Conservation (phyloP, 2,329 filamentous ascomycete genomes). For the Elsinoe fawcettii region DNA sequence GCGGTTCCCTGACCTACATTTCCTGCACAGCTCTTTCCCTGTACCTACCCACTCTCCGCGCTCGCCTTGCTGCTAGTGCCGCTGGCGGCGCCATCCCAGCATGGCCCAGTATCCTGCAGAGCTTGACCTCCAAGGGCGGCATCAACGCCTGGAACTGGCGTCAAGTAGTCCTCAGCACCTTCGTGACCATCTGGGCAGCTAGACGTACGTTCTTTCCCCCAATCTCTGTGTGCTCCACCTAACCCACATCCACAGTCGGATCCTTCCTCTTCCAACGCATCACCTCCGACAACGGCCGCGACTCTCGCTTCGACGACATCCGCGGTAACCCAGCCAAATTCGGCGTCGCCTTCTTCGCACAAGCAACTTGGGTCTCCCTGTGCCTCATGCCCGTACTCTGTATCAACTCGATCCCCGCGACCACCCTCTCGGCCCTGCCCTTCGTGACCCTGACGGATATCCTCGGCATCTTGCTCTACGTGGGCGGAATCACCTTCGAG, state of each 20-base stretch:
- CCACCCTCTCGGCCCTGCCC: slow-evolving; percentile 44
- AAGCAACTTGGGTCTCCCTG: slow-evolving; percentile 62
- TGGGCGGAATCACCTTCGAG: slow-evolving; percentile 54
- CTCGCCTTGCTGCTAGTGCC: slow-evolving; percentile 41
- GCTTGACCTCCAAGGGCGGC: slow-evolving; percentile 37
- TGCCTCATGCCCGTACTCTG: slow-evolving; percentile 58
- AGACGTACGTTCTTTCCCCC: slow-evolving; percentile 39
- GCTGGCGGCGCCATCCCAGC: slow-evolving; percentile 35
- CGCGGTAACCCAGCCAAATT: slow-evolving; percentile 47
- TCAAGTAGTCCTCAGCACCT: slow-evolving; percentile 47
- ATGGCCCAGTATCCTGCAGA: slow-evolving; percentile 42
- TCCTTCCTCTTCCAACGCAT: slow-evolving; percentile 57
- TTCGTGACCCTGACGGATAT: slow-evolving; percentile 46
- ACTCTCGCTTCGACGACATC: slow-evolving; percentile 52
- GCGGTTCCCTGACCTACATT: slow-evolving; percentile 58
- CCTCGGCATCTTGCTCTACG: slow-evolving; percentile 51
- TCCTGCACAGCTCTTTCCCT: slow-evolving; percentile 56
- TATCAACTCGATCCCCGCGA: slow-evolving; percentile 53
- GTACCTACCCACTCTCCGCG: slow-evolving; percentile 52
- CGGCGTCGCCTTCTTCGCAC: slow-evolving; percentile 49
- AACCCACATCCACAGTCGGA: slow-evolving; percentile 43
- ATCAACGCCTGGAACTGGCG: slow-evolving; percentile 53
- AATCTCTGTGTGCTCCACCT: background rate
- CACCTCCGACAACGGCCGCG: slow-evolving; percentile 47
- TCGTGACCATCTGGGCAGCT: slow-evolving; percentile 55